Conservation (phyloP, 176 grass and related monocot genomes). For the Oryza glumipatula region DNA sequence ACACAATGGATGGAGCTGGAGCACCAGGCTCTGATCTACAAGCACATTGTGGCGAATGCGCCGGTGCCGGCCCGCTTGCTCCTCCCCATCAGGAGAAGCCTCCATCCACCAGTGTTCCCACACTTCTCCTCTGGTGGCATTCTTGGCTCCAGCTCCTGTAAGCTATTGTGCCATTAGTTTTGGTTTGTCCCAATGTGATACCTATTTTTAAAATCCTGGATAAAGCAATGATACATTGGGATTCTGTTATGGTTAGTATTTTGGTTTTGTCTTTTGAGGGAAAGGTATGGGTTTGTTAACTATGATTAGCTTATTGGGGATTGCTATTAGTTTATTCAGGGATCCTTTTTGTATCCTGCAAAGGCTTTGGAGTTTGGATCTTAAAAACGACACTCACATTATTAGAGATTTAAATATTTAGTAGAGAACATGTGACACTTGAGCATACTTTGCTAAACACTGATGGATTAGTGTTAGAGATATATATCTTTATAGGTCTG, state of each 20-base stretch:
- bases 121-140: conserved; percentile 17
- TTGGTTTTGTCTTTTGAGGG: conserved; percentile 25
- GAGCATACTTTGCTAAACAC: background rate
- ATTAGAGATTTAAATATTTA: background rate
- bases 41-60: conserved; percentile 30
- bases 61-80: background rate
- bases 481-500: background rate
- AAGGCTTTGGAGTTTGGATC: background rate
- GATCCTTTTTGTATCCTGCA: background rate
- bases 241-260: background rate
- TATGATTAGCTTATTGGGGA: conserved; percentile 18
- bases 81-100: conserved; percentile 16
- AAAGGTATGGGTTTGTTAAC: conserved; percentile 9
- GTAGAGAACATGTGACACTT: background rate
- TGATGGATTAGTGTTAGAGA: background rate
- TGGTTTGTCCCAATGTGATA: background rate
- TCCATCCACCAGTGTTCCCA: conserved; percentile 2
- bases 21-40: conserved; percentile 92
- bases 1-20: conserved; percentile 98
- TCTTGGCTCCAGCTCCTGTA: conserved; percentile 1
- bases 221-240: conserved; percentile 8
- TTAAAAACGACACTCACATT: background rate
- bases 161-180: background rate
- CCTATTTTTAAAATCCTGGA: background rate
- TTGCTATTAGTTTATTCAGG: conserved; percentile 26